Conservation (phyloP, 1,284 basidiomycete species). For the Tilletia setariae region DNA sequence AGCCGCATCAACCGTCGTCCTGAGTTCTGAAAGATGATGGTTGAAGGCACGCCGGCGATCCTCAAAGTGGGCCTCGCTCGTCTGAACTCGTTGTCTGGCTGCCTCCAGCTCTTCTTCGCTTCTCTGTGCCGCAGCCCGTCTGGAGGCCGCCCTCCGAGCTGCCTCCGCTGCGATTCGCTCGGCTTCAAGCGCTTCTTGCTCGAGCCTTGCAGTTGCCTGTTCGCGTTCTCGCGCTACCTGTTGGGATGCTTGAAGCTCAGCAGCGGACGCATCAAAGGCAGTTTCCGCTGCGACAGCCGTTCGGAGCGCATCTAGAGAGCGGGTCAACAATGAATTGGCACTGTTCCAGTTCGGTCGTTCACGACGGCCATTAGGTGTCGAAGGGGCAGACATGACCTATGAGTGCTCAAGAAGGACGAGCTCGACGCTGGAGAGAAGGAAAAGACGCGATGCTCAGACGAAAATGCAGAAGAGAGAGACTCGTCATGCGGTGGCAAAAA, state of each 20-base stretch:
- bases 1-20: background rate
- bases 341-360: background rate
- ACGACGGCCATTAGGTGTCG: background rate
- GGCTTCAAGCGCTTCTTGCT: background rate
- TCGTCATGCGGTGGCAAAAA: background rate
- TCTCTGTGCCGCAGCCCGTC: background rate
- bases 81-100: background rate
- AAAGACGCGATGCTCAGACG: background rate
- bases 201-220: background rate
- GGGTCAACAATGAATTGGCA: background rate
- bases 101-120: background rate
- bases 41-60: background rate
- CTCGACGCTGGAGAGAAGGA: background rate
- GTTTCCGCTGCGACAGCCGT: background rate
- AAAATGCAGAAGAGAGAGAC: background rate
- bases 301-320: background rate
- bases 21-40: background rate
- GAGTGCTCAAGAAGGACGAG: background rate
- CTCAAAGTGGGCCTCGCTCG: background rate
- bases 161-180: background rate
- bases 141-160: background rate
- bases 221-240: background rate
- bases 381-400: background rate
- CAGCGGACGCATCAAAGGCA: background rate
- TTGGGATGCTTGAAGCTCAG: background rate